Base-by-base conservation (phyloP, 2,329 filamentous ascomycete genomes). In the Cladosporium colombiae region DNA sequence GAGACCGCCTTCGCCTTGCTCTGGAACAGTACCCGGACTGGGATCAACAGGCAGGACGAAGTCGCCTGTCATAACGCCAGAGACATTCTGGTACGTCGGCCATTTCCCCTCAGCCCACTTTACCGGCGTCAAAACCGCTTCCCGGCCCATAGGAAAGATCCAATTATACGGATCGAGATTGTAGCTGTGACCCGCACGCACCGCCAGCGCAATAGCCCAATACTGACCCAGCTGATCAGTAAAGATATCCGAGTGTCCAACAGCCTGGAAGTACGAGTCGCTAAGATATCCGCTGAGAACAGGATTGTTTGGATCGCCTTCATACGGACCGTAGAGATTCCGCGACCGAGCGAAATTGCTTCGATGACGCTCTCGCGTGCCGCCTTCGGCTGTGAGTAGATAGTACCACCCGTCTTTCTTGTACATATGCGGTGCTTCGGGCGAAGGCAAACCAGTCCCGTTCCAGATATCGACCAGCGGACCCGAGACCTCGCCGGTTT, bases 171-270 rank as follows among this genome's bases (percentile, higher is more conserved):
- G 66, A 33, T 68, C 66, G 40, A 66, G 65, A n/a, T 68, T 67
- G 67, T 75, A 83, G 23, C 74, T 72, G 0, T 79, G 77, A 0
- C 79, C 81, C 18, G 78, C 78, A 2, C 84, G 76, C 0, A 81
- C 82, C 0, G 80, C 76, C 0, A 87, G 74, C 1, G 79, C 78
- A 11, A 81, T 76, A 0, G 78, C 81, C 84, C 84, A 86, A 84
- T 84, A 87, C 50, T 83, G 79, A 0, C 81, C 82, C 0, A 69
- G 29, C 0, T 68, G 67, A 65, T 87, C 84, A 50, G 83, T 80
- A 65, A 87, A 86, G 2, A 87, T 66, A 67, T 87, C 85, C 0
- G 82, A 81, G 65, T 87, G 85, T 0, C 85, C 85, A 0, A 86
- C 80, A 1, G 83, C 83, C 69, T 86, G 84, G 65, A 69, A 76